phyloP scores from a whole-genome alignment of 2,329 filamentous ascomycete genomes.

The Conoideocrella luteorostrata region DNA sequence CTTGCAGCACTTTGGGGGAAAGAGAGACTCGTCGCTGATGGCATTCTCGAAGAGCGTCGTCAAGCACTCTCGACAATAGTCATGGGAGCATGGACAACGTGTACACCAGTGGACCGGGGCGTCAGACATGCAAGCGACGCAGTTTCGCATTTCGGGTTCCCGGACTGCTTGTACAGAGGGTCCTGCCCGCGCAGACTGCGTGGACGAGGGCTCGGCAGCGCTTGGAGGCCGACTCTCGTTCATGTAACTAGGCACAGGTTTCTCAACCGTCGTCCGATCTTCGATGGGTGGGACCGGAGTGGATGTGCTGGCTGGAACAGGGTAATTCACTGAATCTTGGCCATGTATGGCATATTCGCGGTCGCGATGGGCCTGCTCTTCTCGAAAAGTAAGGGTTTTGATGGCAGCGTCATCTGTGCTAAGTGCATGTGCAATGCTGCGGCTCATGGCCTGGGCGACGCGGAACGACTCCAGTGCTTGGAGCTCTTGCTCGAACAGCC shows the following conservation, averaged over 20 bases:
- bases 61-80: constrained; percentile 47
- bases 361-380: not conserved
- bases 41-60: constrained; percentile 34
- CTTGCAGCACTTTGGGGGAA: constrained; percentile 49
- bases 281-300: not conserved
- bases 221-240: too few relatives aligned
- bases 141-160: not conserved
- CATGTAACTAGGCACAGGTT: too few relatives aligned
- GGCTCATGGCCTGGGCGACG: constrained; percentile 12
- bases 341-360: not conserved
- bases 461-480: not conserved
- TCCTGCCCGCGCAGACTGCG: not conserved
- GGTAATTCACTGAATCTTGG: not conserved
- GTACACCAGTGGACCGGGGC: not conserved
- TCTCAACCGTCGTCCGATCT: not conserved
- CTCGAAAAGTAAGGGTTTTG: not conserved
- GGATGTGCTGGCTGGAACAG: too few relatives aligned
- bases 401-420: constrained; percentile 11
- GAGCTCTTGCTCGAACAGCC: constrained; percentile 13
- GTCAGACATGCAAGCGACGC: constrained; percentile 2
- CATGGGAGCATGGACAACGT: constrained; percentile 25
- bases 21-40: constrained; percentile 42
- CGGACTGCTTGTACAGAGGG: not conserved
- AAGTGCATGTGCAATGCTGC: constrained; percentile 14
- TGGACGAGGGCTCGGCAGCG: not conserved